These are phyloP conservation scores for Sugiyamaella sp. DNA, from an alignment of 1,139 yeast genomes.

Conservation along the genomic window DNA sequence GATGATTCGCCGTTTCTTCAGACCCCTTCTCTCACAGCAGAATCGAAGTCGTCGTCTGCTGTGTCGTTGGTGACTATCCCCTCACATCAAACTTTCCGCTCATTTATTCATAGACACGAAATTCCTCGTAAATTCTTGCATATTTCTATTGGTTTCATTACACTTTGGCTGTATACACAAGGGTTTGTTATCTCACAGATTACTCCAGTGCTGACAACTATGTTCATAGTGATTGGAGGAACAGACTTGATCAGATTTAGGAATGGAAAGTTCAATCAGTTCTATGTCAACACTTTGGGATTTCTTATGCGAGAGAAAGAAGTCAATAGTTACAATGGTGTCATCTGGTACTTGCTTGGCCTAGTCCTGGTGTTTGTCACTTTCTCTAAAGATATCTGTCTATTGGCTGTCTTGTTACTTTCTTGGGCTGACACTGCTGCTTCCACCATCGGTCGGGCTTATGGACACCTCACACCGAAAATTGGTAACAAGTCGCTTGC, in stretches of 20 bases:
- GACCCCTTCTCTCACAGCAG: conserved; percentile 33
- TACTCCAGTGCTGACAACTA: conserved; percentile 53
- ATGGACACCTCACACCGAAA: conserved; percentile 82
- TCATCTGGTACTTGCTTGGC: conserved; percentile 82
- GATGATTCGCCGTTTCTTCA: background rate
- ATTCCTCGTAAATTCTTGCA: conserved; percentile 86
- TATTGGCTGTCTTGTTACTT: conserved; percentile 73
- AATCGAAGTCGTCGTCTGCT: conserved; percentile 19
- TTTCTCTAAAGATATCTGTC: conserved; percentile 78
- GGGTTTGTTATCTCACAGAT: conserved; percentile 62
- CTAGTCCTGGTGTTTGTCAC: conserved; percentile 66
- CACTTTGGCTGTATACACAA: conserved; percentile 68
- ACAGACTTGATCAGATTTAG: conserved; percentile 72
- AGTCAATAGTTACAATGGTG: conserved; percentile 71
- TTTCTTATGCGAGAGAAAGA: conserved; percentile 84
- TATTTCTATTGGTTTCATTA: conserved; percentile 81
- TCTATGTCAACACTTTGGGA: conserved; percentile 69
- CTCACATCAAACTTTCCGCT: conserved; percentile 48
- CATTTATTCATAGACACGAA: conserved; percentile 74
- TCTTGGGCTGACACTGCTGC: conserved; percentile 99
- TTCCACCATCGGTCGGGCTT: conserved; percentile 84
- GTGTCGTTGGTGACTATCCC: conserved; percentile 30
- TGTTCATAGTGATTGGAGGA: conserved; percentile 58
- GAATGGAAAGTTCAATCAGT: conserved; percentile 59
- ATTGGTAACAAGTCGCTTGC: conserved; percentile 81